These are phyloP conservation scores for Suillus variegatus DNA, from an alignment of 768 basidiomycete species.

Conservation along the genomic window DNA sequence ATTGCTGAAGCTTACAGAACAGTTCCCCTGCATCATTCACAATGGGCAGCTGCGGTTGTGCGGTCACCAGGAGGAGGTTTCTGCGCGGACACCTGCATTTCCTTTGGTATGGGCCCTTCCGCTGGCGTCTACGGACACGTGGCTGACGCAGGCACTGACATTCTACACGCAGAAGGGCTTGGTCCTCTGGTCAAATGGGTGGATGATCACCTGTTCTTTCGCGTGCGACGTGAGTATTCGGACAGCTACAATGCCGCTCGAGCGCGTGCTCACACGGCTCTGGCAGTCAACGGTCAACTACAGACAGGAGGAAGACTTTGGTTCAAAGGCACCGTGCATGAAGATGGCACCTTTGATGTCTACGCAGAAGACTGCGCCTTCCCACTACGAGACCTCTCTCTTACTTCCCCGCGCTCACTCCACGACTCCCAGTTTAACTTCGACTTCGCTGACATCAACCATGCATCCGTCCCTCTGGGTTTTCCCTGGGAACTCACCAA, in stretches of 20 bases:
- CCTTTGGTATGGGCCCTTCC: neutral
- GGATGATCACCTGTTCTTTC: constrained; percentile 6
- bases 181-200: neutral
- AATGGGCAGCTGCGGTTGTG: constrained; percentile 30
- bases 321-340: constrained; percentile 13
- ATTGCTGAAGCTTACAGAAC: constrained; percentile 35
- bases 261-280: neutral
- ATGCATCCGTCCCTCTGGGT: constrained; percentile 29
- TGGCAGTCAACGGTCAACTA: constrained; percentile 11
- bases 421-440: constrained; percentile 21
- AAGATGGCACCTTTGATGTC: neutral
- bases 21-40: constrained; percentile 27
- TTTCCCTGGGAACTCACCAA: constrained; percentile 35
- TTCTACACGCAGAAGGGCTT: neutral
- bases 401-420: neutral
- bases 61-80: constrained; percentile 10
- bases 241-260: constrained; percentile 2
- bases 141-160: constrained; percentile 7
- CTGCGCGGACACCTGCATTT: constrained; percentile 13
- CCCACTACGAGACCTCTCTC: neutral
- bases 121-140: neutral
- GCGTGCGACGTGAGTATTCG: constrained; percentile 2
- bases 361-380: neutral
- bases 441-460: constrained; percentile 36
- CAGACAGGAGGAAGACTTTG: constrained; percentile 8